Evolutionary conservation across 768 basidiomycete species (phyloP).

Genomic region (Wakefieldia striispora): DNA sequence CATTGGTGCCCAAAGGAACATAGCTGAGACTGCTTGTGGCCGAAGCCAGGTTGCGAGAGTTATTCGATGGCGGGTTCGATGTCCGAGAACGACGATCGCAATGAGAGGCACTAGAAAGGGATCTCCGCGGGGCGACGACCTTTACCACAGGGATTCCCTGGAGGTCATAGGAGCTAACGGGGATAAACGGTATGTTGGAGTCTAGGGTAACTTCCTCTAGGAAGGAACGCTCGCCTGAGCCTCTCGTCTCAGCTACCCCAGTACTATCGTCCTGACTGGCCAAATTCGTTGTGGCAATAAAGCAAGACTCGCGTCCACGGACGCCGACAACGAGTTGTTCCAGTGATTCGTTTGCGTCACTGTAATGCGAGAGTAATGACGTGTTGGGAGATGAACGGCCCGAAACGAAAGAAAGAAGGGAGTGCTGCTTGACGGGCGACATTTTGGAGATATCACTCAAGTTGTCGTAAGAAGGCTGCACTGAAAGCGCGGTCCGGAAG

Average conservation of each 20-base stretch:
- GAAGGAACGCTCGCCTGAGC: neutral
- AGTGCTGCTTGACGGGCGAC: slow-evolving; percentile 18
- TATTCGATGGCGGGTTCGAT: neutral
- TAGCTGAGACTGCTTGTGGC: neutral
- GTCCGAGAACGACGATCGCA: neutral
- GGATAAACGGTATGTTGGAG: neutral
- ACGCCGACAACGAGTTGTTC: neutral
- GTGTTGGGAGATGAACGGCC: slow-evolving; percentile 23
- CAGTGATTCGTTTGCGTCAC: slow-evolving; percentile 11
- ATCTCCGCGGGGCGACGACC: neutral
- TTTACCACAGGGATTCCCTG: neutral
- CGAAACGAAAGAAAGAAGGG: slow-evolving; percentile 18
- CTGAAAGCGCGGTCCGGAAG: slow-evolving; percentile 25
- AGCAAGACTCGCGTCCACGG: neutral
- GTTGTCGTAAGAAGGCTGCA: slow-evolving; percentile 20
- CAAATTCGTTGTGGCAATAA: neutral
- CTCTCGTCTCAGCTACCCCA: neutral
- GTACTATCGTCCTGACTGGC: neutral
- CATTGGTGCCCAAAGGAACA: neutral
- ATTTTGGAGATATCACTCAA: slow-evolving; percentile 15
- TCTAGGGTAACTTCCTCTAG: neutral
- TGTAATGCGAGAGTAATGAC: slow-evolving; percentile 20
- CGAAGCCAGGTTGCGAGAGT: neutral
- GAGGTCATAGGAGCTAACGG: neutral
- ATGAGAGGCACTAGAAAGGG: neutral